These are phyloP conservation scores for Aureobasidium sp. DNA, from an alignment of 2,329 filamentous ascomycete genomes.

Conservation along the genomic window DNA sequence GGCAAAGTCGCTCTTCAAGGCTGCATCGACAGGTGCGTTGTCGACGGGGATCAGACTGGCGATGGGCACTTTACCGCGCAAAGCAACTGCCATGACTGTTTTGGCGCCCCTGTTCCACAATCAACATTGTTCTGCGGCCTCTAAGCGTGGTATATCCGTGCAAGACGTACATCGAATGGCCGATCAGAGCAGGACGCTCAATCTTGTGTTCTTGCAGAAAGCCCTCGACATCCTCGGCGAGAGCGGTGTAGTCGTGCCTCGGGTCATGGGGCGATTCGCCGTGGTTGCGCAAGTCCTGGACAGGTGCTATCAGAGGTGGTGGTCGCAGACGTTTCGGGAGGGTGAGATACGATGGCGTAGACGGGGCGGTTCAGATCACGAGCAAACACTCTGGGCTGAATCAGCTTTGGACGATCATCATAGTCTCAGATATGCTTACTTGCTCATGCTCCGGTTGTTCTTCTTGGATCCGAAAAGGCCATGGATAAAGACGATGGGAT, in stretches of 20 bases:
- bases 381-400: conserved; percentile 60
- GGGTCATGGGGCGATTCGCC: conserved; percentile 76
- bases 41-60: conserved; percentile 75
- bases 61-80: conserved; percentile 61
- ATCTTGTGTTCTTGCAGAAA: conserved; percentile 70
- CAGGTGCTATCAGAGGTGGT: background rate
- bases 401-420: background rate
- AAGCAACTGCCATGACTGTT: conserved; percentile 78
- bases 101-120: conserved; percentile 64
- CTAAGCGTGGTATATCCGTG: conserved; percentile 29
- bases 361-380: conserved; percentile 73
- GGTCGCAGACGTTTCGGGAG: background rate
- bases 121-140: background rate
- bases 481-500: conserved; percentile 80
- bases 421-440: conserved; percentile 50
- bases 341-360: conserved; percentile 61
- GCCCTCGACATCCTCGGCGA: conserved; percentile 74
- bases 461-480: conserved; percentile 92
- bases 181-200: conserved; percentile 69
- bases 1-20: conserved; percentile 65
- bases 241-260: conserved; percentile 70
- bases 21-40: conserved; percentile 81
- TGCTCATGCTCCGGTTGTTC: conserved; percentile 91
- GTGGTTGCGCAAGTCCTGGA: conserved; percentile 83
- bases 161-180: conserved; percentile 68